Percentiles rank a stretch among this genome's conserved stretches.
phyloP scores from a whole-genome alignment of 768 basidiomycete species.

The Hygrophorus russula region DNA sequence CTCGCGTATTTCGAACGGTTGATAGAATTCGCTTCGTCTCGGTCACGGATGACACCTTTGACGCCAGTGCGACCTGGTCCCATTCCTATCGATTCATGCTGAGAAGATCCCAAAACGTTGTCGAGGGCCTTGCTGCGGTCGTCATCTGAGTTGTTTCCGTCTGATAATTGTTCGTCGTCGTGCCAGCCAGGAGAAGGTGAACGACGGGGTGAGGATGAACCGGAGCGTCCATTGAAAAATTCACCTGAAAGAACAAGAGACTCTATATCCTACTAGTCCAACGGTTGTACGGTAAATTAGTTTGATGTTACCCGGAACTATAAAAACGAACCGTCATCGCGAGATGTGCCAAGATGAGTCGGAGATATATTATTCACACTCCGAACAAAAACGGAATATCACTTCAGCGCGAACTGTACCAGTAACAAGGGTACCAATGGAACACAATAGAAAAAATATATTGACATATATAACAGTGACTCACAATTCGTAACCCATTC shows the following conservation, averaged over 20 bases:
- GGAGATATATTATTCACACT: no score
- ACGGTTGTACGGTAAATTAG: no score
- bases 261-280: conserved; percentile 36
- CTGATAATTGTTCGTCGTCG: conserved; percentile 32
- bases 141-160: conserved; percentile 34
- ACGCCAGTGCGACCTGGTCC: conserved; percentile 81
- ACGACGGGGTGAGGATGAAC: conserved; percentile 51
- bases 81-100: conserved; percentile 60
- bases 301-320: no score
- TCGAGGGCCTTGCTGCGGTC: conserved; percentile 8
- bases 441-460: no score
- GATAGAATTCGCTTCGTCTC: conserved; percentile 51
- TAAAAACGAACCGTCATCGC: no score
- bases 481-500: no score
- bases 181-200: conserved; percentile 55
- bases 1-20: conserved; percentile 39
- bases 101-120: neutral
- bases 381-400: no score
- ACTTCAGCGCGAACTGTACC: no score
- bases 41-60: conserved; percentile 80
- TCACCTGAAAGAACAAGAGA: conserved; percentile 69
- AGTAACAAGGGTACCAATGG: no score
- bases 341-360: no score
- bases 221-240: conserved; percentile 43
- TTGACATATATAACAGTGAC: no score